phyloP scores from a whole-genome alignment of 2,329 filamentous ascomycete genomes.

The Hysterium pulicare region DNA sequence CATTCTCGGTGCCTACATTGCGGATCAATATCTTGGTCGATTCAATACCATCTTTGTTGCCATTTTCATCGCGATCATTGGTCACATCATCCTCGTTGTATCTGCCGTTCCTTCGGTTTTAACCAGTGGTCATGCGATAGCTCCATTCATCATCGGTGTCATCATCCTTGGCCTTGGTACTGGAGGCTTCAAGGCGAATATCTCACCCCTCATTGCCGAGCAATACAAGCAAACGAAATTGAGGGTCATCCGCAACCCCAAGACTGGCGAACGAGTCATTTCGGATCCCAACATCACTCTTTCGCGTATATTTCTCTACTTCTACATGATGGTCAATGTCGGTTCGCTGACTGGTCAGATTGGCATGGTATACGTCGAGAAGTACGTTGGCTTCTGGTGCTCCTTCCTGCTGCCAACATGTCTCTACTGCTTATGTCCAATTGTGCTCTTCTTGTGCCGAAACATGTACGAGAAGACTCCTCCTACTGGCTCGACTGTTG shows the following conservation, averaged over 20 bases:
- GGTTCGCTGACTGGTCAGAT: slow-evolving; percentile 62
- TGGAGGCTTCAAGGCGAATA: slow-evolving; percentile 47
- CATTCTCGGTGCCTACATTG: slow-evolving; percentile 54
- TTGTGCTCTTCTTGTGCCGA: slow-evolving; percentile 58
- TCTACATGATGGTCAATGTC: slow-evolving; percentile 67
- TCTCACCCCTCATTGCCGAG: slow-evolving; percentile 66
- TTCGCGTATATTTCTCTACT: slow-evolving; percentile 65
- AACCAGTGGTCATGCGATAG: slow-evolving; percentile 43
- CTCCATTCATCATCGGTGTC: slow-evolving; percentile 52
- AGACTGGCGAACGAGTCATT: slow-evolving; percentile 64
- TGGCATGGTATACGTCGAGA: slow-evolving; percentile 70
- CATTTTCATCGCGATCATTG: slow-evolving; percentile 48
- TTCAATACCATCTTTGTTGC: slow-evolving; percentile 59
- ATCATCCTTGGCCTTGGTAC: slow-evolving; percentile 46
- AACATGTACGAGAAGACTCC: slow-evolving; percentile 61
- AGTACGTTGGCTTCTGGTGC: slow-evolving; percentile 73
- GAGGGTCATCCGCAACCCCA: slow-evolving; percentile 51
- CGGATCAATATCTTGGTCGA: slow-evolving; percentile 57
- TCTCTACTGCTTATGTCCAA: slow-evolving; percentile 61
- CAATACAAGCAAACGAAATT: slow-evolving; percentile 61
- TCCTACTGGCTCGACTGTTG: slow-evolving; percentile 69
- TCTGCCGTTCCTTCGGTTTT: slow-evolving; percentile 51
- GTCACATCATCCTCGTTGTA: slow-evolving; percentile 53
- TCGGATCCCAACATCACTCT: slow-evolving; percentile 67
- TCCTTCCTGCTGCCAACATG: slow-evolving; percentile 65